Evolutionary conservation across 31 red algal genomes (phyloP).

Genomic region (Asparagopsis taxiformis): DNA sequence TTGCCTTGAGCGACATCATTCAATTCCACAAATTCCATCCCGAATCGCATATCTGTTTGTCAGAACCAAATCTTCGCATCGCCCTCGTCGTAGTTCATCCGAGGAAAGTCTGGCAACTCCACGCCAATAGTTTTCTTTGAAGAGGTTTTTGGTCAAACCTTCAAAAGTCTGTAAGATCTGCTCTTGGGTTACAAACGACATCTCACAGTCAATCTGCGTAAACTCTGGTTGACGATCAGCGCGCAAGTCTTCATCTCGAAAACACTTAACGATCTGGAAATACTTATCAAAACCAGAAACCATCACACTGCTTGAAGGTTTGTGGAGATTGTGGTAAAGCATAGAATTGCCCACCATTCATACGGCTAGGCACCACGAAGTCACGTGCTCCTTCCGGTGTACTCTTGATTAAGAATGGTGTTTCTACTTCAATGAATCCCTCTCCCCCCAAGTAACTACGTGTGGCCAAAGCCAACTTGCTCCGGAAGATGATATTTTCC

Average conservation of each 20-base stretch:
- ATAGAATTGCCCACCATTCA: slow-evolving; percentile 51
- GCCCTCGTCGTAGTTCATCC: slow-evolving; percentile 50
- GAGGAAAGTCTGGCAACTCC: too few species aligned
- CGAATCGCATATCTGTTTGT: slow-evolving; percentile 63
- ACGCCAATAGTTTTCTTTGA: too few species aligned
- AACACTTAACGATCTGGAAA: slow-evolving; percentile 63
- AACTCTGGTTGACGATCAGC: slow-evolving; percentile 71
- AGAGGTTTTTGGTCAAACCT: background rate
- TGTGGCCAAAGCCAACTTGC: slow-evolving; percentile 15
- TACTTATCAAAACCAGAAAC: slow-evolving; percentile 47
- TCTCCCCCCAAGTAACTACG: slow-evolving; percentile 16
- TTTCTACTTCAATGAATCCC: slow-evolving; percentile 53
- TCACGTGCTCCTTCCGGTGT: slow-evolving; percentile 69
- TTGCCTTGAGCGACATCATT: background rate
- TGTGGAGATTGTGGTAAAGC: slow-evolving; percentile 65
- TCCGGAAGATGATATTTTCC: slow-evolving; percentile 24
- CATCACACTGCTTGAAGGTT: slow-evolving; percentile 63
- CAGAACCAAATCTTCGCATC: slow-evolving; percentile 49
- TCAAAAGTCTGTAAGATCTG: slow-evolving; percentile 38
- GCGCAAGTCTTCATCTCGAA: slow-evolving; percentile 68
- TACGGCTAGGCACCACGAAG: slow-evolving; percentile 53
- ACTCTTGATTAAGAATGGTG: slow-evolving; percentile 43
- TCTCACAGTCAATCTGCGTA: slow-evolving; percentile 70
- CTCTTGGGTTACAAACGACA: slow-evolving; percentile 43
- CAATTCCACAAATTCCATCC: slow-evolving; percentile 39